Base-by-base conservation (phyloP, 495 filamentous ascomycete genomes). In the Xylaria intraflava region DNA sequence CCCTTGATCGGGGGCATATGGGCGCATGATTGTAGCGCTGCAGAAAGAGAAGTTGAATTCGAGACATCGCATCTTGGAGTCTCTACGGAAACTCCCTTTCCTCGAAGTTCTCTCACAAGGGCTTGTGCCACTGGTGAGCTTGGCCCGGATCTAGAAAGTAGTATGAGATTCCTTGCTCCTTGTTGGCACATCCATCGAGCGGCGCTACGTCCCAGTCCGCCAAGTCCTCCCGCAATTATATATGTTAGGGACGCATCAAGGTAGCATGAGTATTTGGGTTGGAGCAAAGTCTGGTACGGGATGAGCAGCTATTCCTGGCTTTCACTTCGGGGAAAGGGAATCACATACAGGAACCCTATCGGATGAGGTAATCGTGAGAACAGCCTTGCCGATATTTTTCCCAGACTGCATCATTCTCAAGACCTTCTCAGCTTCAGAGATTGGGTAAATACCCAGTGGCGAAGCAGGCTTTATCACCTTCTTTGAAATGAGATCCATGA, bases 181-280 rank as follows among this genome's bases (percentile, higher is more conserved):
- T 71, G 64, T 2, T 69, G 59, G 14, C 70, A 71, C 64, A 86
- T 68, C 76, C 73, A 81, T 10, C 53, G 67, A 6, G 74, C 64
- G 22, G 85, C 67, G 16, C 73, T 67, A 9, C 73, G 69, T 22
- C 82, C 82, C 6, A 87, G 69, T 2, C 80, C 83, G 4, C 80
- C 76, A 3, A 78, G 65, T 20, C 81, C 79, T 9, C 83, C 79
- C 12, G 74, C 70, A 6, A 86, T 55, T 6, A 86, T 56, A 50
- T 83, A 84, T 0, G 73, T 68, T 1, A 68, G 71, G 24, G 77
- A 61, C 0, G 61, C 38, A 19, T 65, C 61, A 45, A 70, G 53
- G 36, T 30, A 45, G 46, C 64, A 66, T n/a, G n/a, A n/a, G n/a
- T n/a, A n/a, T n/a, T n/a, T n/a, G n/a, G n/a, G n/a, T n/a, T n/a